Base-by-base conservation (phyloP, 108 stramenopile genomes). In the Pseudonitzschia multistriata region DNA sequence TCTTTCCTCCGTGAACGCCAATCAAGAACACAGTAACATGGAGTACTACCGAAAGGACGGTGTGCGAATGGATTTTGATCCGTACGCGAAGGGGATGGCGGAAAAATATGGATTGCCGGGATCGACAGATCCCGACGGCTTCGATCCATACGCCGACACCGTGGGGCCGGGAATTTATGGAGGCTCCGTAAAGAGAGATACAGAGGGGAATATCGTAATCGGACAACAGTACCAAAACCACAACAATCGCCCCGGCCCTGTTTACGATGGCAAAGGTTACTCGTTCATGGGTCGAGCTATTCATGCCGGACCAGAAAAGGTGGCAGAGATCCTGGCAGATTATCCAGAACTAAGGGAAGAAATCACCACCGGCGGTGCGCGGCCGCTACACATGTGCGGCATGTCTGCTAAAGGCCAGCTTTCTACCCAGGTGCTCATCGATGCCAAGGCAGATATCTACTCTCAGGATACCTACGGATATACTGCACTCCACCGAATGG, bases 91-190 rank as follows among this genome's bases (percentile, higher is more conserved):
- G 6, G 91, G 88, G 11, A 86, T 92, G 83, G 85, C 86, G 2
- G 83, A 89, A 62, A 85, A 89, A 47, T 92, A 92, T 71, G 88
- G 91, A 24, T 67, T 81, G 0, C 85, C 86, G 22, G 87, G 87
- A 10, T 33, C 79, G 0, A 89, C 89, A n/a, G 83, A 89, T 63
- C 53, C 50, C 15, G 89, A 90, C 40, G 92, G 92, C 27, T 93
- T 93, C 64, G 88, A 93, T 53, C 89, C 89, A 0, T 93, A 89
- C 63, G 77, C 77, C 2, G 93, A 94, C 40, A 86, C 76, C 21
- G 93, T 91, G 25, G 90, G 92, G 0, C 77, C 93, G 2, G 90
- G 93, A 31, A 94, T 94, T 37, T 94, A 94, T 71, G 88, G 89
- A 29, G 93, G 93, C 15, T 76, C 65, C 45, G 90, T 94, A 19